Evolutionary conservation across 805 yeast genomes (phyloP).

Genomic region (Hanseniaspora thailandica): DNA sequence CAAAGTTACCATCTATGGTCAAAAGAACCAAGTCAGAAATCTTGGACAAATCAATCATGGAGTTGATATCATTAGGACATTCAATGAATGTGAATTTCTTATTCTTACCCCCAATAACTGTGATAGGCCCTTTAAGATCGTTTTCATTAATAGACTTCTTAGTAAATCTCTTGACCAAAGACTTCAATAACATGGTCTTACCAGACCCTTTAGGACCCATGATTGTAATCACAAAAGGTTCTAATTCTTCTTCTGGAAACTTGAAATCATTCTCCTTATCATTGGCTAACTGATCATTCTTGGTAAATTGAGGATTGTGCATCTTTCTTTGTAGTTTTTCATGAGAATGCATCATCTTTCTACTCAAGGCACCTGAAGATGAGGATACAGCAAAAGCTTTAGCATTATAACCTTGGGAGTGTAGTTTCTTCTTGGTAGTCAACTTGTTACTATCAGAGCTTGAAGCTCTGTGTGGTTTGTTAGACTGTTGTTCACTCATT

Average conservation of each 20-base stretch:
- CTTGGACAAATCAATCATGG: conserved; percentile 94
- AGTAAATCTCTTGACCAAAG: conserved; percentile 74
- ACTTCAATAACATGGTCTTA: conserved; percentile 81
- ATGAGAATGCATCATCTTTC: conserved; percentile 70
- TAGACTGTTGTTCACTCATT: conserved; percentile 15
- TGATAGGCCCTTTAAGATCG: conserved; percentile 78
- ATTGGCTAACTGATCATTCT: conserved; percentile 37
- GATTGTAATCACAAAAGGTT: conserved; percentile 90
- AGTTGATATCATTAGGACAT: conserved; percentile 76
- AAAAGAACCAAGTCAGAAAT: conserved; percentile 84
- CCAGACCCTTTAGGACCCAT: conserved; percentile 99
- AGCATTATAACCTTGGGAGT: conserved; percentile 74
- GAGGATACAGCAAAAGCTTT: conserved; percentile 66
- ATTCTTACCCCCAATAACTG: conserved; percentile 90
- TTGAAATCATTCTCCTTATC: conserved; percentile 13
- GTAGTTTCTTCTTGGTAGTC: conserved; percentile 75
- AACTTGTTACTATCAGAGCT: conserved; percentile 11
- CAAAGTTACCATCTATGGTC: conserved; percentile 92
- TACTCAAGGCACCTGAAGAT: conserved; percentile 75
- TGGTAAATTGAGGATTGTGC: conserved; percentile 95
- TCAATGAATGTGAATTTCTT: conserved; percentile 87
- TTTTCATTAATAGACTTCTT: conserved; percentile 69
- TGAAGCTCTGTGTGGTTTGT: conserved; percentile 13
- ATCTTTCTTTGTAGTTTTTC: conserved; percentile 71
- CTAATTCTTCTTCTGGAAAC: conserved; percentile 86